Percentiles rank a stretch among this genome's conserved stretches.
Evolutionary conservation across 164 flowering plant species (phyloP).

Genomic region (Liquidambar formosana): DNA sequence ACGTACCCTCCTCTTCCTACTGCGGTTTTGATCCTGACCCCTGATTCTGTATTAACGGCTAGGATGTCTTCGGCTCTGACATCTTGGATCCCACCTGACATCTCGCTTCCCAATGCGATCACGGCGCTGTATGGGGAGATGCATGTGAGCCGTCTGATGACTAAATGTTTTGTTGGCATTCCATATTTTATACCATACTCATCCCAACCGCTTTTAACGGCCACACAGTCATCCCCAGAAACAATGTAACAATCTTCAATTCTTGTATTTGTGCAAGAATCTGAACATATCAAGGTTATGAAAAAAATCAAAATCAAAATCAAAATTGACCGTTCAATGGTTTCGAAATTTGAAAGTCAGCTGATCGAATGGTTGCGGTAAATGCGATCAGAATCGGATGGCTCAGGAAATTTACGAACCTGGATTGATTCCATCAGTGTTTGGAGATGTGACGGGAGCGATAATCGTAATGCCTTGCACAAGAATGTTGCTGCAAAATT

Average conservation of each 20-base stretch:
- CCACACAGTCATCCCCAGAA: slow-evolving; percentile 84
- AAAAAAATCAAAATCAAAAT: neutral
- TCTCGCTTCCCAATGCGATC: slow-evolving; percentile 78
- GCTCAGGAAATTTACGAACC: slow-evolving; percentile 34
- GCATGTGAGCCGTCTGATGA: slow-evolving; percentile 68
- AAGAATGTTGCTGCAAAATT: slow-evolving; percentile 56
- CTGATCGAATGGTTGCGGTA: too few species aligned
- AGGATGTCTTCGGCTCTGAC: slow-evolving; percentile 66
- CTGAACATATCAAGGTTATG: too few species aligned
- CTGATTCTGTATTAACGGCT: slow-evolving; percentile 67
- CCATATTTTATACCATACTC: slow-evolving; percentile 71
- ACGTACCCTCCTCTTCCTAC: slow-evolving; percentile 72
- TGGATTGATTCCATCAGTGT: slow-evolving; percentile 90
- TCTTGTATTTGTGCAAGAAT: slow-evolving; percentile 69
- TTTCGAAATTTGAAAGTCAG: too few species aligned
- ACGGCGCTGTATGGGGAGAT: slow-evolving; percentile 74
- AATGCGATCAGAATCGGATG: too few species aligned
- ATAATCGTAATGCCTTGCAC: slow-evolving; percentile 68
- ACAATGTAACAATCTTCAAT: slow-evolving; percentile 82
- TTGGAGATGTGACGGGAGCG: slow-evolving; percentile 74
- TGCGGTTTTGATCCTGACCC: slow-evolving; percentile 67
- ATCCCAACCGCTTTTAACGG: slow-evolving; percentile 84
- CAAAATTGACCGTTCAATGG: too few species aligned
- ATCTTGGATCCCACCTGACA: slow-evolving; percentile 81
- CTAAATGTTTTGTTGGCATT: slow-evolving; percentile 62